phyloP scores from a whole-genome alignment of 148 eudicot genomes.

The Silene latifolia region DNA sequence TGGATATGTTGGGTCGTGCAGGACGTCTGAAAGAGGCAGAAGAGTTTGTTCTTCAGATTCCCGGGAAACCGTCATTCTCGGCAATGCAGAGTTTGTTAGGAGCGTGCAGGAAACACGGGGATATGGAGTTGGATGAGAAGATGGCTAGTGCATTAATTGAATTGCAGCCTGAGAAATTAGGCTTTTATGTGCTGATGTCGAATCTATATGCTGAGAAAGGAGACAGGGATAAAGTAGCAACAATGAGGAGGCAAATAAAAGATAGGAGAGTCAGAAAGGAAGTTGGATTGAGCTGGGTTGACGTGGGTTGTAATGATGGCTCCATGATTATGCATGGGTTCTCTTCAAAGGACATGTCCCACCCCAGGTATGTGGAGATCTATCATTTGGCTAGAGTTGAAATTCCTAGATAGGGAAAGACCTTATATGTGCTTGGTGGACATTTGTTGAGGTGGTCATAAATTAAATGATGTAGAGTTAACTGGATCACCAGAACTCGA shows the following conservation, averaged over 20 bases:
- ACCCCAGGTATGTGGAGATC: conserved; percentile 58
- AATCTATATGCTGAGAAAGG: conserved; percentile 83
- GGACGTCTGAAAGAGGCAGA: conserved; percentile 89
- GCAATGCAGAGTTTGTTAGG: conserved; percentile 90
- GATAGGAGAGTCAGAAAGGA: conserved; percentile 66
- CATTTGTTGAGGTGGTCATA: neutral
- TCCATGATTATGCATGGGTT: conserved; percentile 52
- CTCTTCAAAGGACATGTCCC: conserved; percentile 79
- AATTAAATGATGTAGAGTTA: conserved; percentile 32
- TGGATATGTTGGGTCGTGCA: conserved; percentile 85
- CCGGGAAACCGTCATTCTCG: conserved; percentile 59
- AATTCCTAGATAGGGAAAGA: conserved; percentile 20
- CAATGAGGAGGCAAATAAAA: conserved; percentile 66
- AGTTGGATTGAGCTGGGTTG: conserved; percentile 92
- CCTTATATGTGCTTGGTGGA: conserved; percentile 14
- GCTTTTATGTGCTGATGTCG: conserved; percentile 79
- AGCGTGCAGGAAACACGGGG: conserved; percentile 66
- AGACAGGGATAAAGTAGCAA: conserved; percentile 78
- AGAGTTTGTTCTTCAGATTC: conserved; percentile 51
- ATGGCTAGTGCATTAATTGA: conserved; percentile 47
- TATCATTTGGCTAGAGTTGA: conserved; percentile 66
- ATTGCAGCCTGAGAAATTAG: conserved; percentile 69
- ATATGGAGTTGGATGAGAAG: conserved; percentile 63
- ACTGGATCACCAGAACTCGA: conserved; percentile 36
- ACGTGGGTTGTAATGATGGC: conserved; percentile 44